Evolutionary conservation across 2,329 filamentous ascomycete species (phyloP), one percentile per base, ranked within the genome.

Genomic region (Hirsutella rhossiliensis): DNA sequence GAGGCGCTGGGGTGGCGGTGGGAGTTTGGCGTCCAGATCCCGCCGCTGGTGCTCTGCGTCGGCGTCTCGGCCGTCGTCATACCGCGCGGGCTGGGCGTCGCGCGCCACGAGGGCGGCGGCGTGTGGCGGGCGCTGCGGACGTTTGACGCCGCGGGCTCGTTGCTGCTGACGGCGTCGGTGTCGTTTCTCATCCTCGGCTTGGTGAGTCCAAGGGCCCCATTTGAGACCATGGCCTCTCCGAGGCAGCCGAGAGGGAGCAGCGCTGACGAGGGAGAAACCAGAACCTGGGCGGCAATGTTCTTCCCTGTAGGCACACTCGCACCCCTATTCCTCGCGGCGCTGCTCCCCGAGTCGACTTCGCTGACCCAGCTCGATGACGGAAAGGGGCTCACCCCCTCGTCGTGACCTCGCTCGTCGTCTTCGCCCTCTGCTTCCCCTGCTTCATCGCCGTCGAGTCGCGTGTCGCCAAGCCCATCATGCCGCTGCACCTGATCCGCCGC

Each of bases 1-100:
- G 82, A 87, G 54, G 68, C 66, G 30, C 60, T 87, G 2, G 84
- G 84, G 28, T 88, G 83, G 83, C 68, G 84, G 37, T 84, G 80
- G 78, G 80, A 82, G 45, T 87, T 82, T 55, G 76, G 75, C 43
- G 60, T 81, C 8, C 78, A 82, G 58, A 64, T 81, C 4, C 70
- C 75, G 3, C 63, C 67, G 0, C 54, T 80, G 28, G 23, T 71
- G 0, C 40, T 74, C 2, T 72, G 68, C 47, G 59, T 75, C 38
- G 50, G 57, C 9, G 55, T 75, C n/a, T 65, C 71, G 2, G 55
- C 56, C 40, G 44, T 71, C 8, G 66, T 67, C 7, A 68, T 80
- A 19, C 78, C 78, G 1, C 52, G 54, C 8, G 66, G 74, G 23
- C 59, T 80, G n/a, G 75, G 75, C 20, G 53, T 76, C 15, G 55